Evolutionary conservation across 768 basidiomycete species (phyloP), one percentile per base, ranked within the genome.

Genomic region (Lyophyllum atratum): DNA sequence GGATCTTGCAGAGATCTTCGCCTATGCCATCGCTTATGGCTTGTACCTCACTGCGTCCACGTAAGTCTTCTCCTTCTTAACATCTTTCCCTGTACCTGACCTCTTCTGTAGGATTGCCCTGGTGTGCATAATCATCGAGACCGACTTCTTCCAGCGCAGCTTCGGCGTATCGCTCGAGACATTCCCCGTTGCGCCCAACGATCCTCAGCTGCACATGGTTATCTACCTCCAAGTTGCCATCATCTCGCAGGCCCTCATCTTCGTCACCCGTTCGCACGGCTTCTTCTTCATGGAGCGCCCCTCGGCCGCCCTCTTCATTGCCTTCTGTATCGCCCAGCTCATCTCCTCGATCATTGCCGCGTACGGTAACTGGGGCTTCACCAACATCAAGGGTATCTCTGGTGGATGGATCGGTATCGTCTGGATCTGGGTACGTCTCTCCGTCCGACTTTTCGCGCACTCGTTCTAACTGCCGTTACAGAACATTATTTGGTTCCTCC

Each of bases 221-320:
- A 81, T 95, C 70, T 96, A 97, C 81, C 84, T 95, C 64, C 93
- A 96, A 77, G 96, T 98, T 57, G 96, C 96, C 59, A 95, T 98
- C 75, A 98, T 98, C 78, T 98, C 96, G 45, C 96, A 98, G 74
- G 96, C 96, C 1, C 81, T 98, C 62, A 97, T 96, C 78, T 96
- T 96, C 79, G 85, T 95, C 73, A 96, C 94, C 39, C 93, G 94
- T 77, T 87, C 94, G 64, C 95, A 95, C 67, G 81, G 89, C 10
- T 95, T 92, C 85, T 95, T 94, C 90, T 96, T 94, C 82, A 92
- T 93, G 91, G 93, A 96, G 73, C 87, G 93, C 52, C 93, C 93
- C 5, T 97, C 96, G 31, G 76, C 80, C 29, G 96, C 96, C 28
- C 86, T 98, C 54, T 80, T 98, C 76, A 75, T 75, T 59, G 96